Evolutionary conservation across 495 filamentous ascomycete species (phyloP).

Genomic region (Annulohypoxylon bovei): DNA sequence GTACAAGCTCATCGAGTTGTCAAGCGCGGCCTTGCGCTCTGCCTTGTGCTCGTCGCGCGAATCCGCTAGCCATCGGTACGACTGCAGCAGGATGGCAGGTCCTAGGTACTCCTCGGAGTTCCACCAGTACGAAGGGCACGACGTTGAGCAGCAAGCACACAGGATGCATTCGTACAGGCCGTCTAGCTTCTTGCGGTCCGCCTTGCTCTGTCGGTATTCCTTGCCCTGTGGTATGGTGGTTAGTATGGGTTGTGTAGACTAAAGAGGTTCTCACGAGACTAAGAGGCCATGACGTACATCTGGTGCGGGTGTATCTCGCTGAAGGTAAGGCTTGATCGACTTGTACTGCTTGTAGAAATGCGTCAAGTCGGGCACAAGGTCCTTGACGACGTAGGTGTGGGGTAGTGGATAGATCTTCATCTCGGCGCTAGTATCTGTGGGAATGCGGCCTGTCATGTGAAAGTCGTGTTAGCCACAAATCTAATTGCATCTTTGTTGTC

Average conservation of each 20-base stretch:
- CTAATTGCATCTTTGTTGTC: neutral
- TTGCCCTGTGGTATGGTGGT: conserved; percentile 66
- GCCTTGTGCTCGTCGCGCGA: conserved; percentile 87
- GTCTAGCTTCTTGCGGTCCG: conserved; percentile 94
- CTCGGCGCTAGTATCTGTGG: conserved; percentile 79
- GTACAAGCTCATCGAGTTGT: conserved; percentile 99
- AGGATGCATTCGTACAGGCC: conserved; percentile 99
- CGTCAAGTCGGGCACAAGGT: conserved; percentile 95
- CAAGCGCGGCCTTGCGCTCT: conserved; percentile 87
- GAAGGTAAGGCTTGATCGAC: conserved; percentile 98
- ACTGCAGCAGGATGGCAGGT: conserved; percentile 93
- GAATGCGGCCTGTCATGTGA: conserved; percentile 80
- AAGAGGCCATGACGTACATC: conserved; percentile 74
- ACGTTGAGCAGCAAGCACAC: conserved; percentile 98
- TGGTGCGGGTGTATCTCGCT: conserved; percentile 78
- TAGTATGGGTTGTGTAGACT: conserved; percentile 17
- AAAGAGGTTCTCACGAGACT: too few species aligned
- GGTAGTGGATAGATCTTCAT: conserved; percentile 97
- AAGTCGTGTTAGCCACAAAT: conserved; percentile 9
- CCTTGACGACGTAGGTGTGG: conserved; percentile 99
- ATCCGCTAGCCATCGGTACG: conserved; percentile 95
- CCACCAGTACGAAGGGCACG: conserved; percentile 99
- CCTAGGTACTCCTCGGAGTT: conserved; percentile 98
- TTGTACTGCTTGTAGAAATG: conserved; percentile 99
- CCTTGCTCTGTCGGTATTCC: conserved; percentile 88